Conservation (phyloP, 75 land plant species). For the Cupressus sempervirens region DNA sequence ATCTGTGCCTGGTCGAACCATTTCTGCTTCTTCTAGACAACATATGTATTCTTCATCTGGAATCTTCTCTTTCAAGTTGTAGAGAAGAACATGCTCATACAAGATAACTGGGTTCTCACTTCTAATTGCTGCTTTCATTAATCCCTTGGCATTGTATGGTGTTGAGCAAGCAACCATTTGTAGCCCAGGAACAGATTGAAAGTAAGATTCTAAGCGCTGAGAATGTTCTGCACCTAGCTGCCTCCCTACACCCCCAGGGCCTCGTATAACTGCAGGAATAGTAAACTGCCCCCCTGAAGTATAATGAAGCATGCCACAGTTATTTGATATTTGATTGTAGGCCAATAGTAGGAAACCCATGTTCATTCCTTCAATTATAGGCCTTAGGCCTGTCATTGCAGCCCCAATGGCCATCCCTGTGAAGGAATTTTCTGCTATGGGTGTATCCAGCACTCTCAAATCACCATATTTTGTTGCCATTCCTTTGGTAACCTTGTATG, state of each 20-base stretch:
- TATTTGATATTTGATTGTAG: constrained; percentile 96
- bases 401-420: constrained; percentile 99
- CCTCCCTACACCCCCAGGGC: constrained; percentile 96
- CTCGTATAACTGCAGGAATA: constrained; percentile 86
- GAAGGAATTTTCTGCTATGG: constrained; percentile 96
- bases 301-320: constrained; percentile 99
- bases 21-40: constrained; percentile 90
- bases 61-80: constrained; percentile 92
- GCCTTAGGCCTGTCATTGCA: constrained; percentile 95
- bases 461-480: constrained; percentile 86
- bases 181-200: constrained; percentile 98
- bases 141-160: constrained; percentile 96
- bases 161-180: constrained; percentile 97
- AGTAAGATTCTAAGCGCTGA: constrained; percentile 92
- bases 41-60: constrained; percentile 93
- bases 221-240: constrained; percentile 99
- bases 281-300: constrained; percentile 97
- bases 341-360: constrained; percentile 97
- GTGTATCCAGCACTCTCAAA: constrained; percentile 88
- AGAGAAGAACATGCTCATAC: constrained; percentile 91
- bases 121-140: constrained; percentile 97
- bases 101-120: constrained; percentile 98
- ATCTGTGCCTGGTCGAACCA: constrained; percentile 93
- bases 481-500: constrained; percentile 96
- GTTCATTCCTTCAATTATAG: constrained; percentile 96